Evolutionary conservation across 345 rosid genomes (phyloP), one percentile per base, ranked within the genome.

Genomic region (Rhizophora mangle): DNA sequence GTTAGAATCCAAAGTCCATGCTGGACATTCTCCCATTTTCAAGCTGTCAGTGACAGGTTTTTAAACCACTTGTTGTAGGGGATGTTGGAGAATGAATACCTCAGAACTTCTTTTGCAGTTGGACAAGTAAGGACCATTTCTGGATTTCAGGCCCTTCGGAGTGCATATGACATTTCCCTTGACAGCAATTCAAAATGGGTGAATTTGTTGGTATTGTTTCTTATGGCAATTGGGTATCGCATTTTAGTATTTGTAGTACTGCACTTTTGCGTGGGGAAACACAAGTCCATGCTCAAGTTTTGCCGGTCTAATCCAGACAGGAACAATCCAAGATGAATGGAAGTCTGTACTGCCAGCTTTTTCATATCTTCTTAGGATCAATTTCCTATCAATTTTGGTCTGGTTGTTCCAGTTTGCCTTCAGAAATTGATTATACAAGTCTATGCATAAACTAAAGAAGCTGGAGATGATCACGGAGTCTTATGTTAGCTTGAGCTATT

Each of bases 111-210:
- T 37, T 92, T 84, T 74, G 97, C 97, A 0, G 95, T 96, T 5
- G 99, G 99, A 62, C 89, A 91, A 78, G 97, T 92, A 51, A 85
- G 98, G 79, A 87, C 91, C 51, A 92, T 95, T 70, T 84, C 99
- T 0, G 99, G 99, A 30, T 76, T 78, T 57, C 88, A 95, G 73
- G 98, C 99, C 0, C 81, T 95, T 31, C 78, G 71, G 46, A 85
- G 84, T 34, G 78, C 89, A 26, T 92, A 95, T 21, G 87, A 90
- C 76, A 92, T 95, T 68, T 95, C 99, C 60, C 74, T 82, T 6
- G 79, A 85, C 77, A 81, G 81, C 51, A 85, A 71, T 47, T 86
- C 99, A 51, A 95, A 95, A 79, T 95, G 99, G 99, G 77, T 78
- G 82, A 92, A 96, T 75, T 75, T 96, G 63, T 77, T 96, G 76